phyloP scores from a whole-genome alignment of 1,139 yeast genomes.

The Candida sp. region DNA sequence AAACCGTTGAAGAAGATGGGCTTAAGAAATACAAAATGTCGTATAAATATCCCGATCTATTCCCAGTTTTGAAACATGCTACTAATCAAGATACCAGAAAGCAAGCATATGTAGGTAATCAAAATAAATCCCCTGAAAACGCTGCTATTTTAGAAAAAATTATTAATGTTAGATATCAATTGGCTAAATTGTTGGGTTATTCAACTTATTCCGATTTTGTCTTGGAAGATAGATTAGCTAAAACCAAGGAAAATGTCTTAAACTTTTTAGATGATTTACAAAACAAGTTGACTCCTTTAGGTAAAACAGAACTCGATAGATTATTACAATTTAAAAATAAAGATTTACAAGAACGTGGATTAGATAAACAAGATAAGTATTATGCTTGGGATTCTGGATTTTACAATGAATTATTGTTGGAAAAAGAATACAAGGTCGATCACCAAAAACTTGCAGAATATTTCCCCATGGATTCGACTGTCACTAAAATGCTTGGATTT shows the following conservation, averaged over 20 bases:
- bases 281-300: conserved; percentile 55
- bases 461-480: conserved; percentile 71
- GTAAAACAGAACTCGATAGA: conserved; percentile 47
- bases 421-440: conserved; percentile 68
- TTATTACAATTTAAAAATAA: conserved; percentile 52
- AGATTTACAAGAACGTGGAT: conserved; percentile 44
- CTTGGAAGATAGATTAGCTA: conserved; percentile 80
- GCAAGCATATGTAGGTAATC: conserved; percentile 61
- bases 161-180: conserved; percentile 54
- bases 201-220: conserved; percentile 63
- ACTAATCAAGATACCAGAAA: conserved; percentile 61
- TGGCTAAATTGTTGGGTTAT: conserved; percentile 66
- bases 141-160: conserved; percentile 58
- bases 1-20: conserved; percentile 40
- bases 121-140: conserved; percentile 62
- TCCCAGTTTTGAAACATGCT: conserved; percentile 76
- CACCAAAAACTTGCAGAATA: conserved; percentile 69
- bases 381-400: conserved; percentile 75
- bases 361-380: conserved; percentile 38
- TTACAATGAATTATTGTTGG: conserved; percentile 62
- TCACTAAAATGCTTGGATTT: conserved; percentile 62
- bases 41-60: conserved; percentile 74
- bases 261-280: conserved; percentile 61
- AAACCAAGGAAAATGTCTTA: conserved; percentile 55
- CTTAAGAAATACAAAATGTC: conserved; percentile 57